These are phyloP conservation scores for Aspergillus tanneri DNA, from an alignment of 2,329 filamentous ascomycete genomes.

Conservation along the genomic window DNA sequence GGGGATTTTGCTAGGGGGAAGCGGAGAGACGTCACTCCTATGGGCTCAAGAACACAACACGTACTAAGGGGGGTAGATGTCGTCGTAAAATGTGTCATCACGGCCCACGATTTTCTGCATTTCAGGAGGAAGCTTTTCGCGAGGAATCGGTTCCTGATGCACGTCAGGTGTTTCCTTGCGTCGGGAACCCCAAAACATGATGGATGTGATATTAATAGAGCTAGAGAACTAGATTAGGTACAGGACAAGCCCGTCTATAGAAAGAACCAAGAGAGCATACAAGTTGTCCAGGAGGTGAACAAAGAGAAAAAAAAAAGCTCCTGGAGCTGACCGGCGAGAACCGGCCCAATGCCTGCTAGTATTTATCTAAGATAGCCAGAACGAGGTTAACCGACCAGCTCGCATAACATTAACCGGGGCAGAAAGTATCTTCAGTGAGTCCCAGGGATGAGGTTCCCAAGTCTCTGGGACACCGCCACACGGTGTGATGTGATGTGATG, in stretches of 20 bases:
- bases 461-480: background rate
- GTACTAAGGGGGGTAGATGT: slow-evolving; percentile 76
- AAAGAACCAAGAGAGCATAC: background rate
- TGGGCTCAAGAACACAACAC: slow-evolving; percentile 34
- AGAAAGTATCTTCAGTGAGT: slow-evolving; percentile 1
- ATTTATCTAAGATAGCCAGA: too few relatives aligned
- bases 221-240: background rate
- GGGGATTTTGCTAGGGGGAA: slow-evolving; percentile 6
- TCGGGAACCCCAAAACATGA: slow-evolving; percentile 34
- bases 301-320: slow-evolving; percentile 3
- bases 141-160: slow-evolving; percentile 43
- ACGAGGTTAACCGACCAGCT: background rate
- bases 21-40: slow-evolving; percentile 1
- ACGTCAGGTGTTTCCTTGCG: slow-evolving; percentile 21
- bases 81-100: slow-evolving; percentile 73
- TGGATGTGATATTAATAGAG: background rate
- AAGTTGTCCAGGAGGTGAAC: background rate
- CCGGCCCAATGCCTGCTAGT: too few relatives aligned
- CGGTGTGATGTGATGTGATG: too few relatives aligned
- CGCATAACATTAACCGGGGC: background rate
- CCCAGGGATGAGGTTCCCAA: slow-evolving; percentile 22
- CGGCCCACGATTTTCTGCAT: slow-evolving; percentile 58
- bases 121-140: slow-evolving; percentile 53
- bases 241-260: background rate
- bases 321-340: too few relatives aligned